Conservation (phyloP, 2,329 filamentous ascomycete species). For the Sphaerostilbella broomeana region DNA sequence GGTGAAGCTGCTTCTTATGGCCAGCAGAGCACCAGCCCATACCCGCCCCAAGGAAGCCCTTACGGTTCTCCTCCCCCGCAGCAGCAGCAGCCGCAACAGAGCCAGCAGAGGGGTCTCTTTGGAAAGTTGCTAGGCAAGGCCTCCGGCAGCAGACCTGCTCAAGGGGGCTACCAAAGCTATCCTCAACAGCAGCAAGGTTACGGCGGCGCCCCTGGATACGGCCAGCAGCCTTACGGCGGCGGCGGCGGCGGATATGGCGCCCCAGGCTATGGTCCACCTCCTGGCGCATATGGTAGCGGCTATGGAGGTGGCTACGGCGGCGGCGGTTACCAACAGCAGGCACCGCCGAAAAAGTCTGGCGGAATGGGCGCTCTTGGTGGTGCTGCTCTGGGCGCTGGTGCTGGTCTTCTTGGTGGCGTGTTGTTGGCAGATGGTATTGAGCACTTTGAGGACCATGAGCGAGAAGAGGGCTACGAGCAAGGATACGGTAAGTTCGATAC, state of each 20-base stretch:
- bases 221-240: slow-evolving; percentile 22
- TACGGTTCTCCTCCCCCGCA: slow-evolving; percentile 17
- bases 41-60: slow-evolving; percentile 13
- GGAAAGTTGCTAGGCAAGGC: slow-evolving; percentile 48
- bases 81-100: slow-evolving; percentile 25
- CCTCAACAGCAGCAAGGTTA: slow-evolving; percentile 21
- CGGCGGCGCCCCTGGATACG: slow-evolving; percentile 18
- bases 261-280: slow-evolving; percentile 20
- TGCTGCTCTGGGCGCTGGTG: slow-evolving; percentile 71
- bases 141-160: slow-evolving; percentile 26
- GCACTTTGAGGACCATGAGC: slow-evolving; percentile 51
- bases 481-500: slow-evolving; percentile 32
- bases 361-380: slow-evolving; percentile 60
- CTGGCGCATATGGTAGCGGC: slow-evolving; percentile 27
- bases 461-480: slow-evolving; percentile 50
- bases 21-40: slow-evolving; percentile 16
- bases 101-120: slow-evolving; percentile 39
- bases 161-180: slow-evolving; percentile 23
- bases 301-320: slow-evolving; percentile 30
- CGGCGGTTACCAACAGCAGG: slow-evolving; percentile 17
- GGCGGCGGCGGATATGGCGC: slow-evolving; percentile 15
- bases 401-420: slow-evolving; percentile 72
- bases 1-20: slow-evolving; percentile 22
- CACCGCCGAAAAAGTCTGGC: slow-evolving; percentile 36
- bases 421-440: slow-evolving; percentile 63